phyloP scores from a whole-genome alignment of 2,329 filamentous ascomycete genomes.

The Fusarium setosum region DNA sequence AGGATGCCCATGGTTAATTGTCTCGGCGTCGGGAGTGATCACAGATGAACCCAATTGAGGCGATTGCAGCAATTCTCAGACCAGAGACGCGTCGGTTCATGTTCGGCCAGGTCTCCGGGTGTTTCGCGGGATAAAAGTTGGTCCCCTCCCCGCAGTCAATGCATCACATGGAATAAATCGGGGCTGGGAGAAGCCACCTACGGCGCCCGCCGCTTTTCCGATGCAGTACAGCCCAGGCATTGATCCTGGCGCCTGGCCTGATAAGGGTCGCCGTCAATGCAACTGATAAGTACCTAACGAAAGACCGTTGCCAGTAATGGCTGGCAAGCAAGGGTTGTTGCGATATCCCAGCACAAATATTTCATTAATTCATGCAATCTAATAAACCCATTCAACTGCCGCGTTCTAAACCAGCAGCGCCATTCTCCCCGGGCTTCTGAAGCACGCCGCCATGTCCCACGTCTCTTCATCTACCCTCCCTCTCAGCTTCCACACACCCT shows the following conservation, averaged over 20 bases:
- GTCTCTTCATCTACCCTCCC: neutral
- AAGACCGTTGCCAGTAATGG: no score
- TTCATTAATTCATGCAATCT: no score
- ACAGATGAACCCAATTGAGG: slow-evolving; percentile 1
- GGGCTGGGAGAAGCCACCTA: slow-evolving; percentile 9
- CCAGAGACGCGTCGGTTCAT: slow-evolving; percentile 16
- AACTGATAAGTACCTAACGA: no score
- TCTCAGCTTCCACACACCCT: slow-evolving; percentile 1
- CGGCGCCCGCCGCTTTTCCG: neutral
- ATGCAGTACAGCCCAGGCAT: neutral
- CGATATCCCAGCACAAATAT: no score
- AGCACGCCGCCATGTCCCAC: slow-evolving; percentile 47
- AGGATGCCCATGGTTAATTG: slow-evolving; percentile 63
- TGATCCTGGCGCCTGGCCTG: no score
- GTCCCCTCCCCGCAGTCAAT: neutral
- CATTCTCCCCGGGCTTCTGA: slow-evolving; percentile 27
- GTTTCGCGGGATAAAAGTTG: slow-evolving; percentile 21
- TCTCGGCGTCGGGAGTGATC: neutral
- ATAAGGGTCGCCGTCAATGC: no score
- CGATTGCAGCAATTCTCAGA: neutral
- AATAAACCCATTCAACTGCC: no score
- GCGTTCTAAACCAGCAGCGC: neutral
- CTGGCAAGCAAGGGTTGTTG: no score
- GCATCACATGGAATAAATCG: neutral
- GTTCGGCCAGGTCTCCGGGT: slow-evolving; percentile 5